phyloP scores from a whole-genome alignment of 169 alveolate genomes.

The Hammondia hammondi region DNA sequence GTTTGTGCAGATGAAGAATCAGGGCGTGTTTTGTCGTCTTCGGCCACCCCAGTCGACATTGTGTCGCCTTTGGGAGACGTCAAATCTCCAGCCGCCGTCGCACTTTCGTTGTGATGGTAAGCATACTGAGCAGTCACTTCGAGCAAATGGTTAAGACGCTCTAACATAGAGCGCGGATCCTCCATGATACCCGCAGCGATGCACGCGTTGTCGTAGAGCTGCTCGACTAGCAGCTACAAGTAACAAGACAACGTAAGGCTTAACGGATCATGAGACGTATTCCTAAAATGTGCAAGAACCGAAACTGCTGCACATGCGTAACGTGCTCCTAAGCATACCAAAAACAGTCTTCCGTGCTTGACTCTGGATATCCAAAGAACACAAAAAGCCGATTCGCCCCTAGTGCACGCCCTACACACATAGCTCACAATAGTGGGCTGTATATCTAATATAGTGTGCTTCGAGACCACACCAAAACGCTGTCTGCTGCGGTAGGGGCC shows the following conservation, averaged over 20 bases:
- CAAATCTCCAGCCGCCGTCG: slow-evolving; percentile 25
- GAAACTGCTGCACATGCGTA: too few relatives aligned
- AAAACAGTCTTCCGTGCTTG: too few relatives aligned
- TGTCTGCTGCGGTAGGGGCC: too few relatives aligned
- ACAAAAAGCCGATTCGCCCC: too few relatives aligned
- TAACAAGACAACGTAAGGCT: not conserved
- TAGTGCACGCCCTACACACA: too few relatives aligned
- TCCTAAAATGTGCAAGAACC: too few relatives aligned
- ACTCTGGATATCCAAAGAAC: too few relatives aligned
- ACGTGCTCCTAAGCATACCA: too few relatives aligned
- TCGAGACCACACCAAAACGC: not conserved
- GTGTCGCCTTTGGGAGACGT: not conserved
- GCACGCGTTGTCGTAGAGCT: slow-evolving; percentile 90
- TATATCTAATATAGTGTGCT: not conserved
- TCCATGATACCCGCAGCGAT: slow-evolving; percentile 93
- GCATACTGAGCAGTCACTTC: slow-evolving; percentile 83
- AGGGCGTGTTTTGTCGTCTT: not conserved
- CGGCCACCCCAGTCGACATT: not conserved
- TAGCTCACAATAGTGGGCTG: not conserved
- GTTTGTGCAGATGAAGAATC: not conserved
- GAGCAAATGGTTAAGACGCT: slow-evolving; percentile 84
- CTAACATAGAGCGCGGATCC: slow-evolving; percentile 89
- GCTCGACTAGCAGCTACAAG: slow-evolving; percentile 72
- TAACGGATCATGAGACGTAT: too few relatives aligned
- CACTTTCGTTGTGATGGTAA: slow-evolving; percentile 73